Percentiles rank a stretch among this genome's conserved stretches.
Evolutionary conservation across 768 basidiomycete genomes (phyloP).

Genomic region (Lyophyllum atratum): DNA sequence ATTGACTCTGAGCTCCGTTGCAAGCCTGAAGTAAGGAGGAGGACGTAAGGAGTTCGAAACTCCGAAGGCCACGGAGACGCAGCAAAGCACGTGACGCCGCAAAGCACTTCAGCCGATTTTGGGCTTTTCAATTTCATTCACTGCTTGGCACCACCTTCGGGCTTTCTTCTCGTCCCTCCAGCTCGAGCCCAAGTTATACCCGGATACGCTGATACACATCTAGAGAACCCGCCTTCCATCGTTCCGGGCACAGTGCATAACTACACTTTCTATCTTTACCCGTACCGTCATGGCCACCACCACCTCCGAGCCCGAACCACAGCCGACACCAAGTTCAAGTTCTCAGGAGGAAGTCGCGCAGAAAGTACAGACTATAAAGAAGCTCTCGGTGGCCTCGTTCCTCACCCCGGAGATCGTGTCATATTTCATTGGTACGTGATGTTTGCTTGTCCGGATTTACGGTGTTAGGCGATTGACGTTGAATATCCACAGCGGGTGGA

Average conservation of each 20-base stretch:
- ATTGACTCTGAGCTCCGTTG: too few species aligned
- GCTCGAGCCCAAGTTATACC: conserved; percentile 11
- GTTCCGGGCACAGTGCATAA: conserved; percentile 16
- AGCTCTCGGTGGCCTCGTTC: conserved; percentile 17
- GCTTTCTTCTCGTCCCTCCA: background rate
- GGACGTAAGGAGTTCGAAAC: background rate
- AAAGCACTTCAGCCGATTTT: background rate
- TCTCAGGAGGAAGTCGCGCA: background rate
- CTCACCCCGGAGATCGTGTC: conserved; percentile 41
- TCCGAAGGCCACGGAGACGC: background rate
- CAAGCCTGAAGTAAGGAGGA: too few species aligned
- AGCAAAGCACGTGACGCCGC: background rate
- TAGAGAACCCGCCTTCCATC: conserved; percentile 7
- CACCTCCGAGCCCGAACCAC: conserved; percentile 5
- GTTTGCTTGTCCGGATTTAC: background rate
- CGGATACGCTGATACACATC: conserved; percentile 7
- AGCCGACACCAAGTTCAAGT: conserved; percentile 6
- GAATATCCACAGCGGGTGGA: conserved; percentile 44
- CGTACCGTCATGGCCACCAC: conserved; percentile 10
- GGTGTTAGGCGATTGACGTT: conserved; percentile 8
- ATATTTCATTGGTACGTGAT: conserved; percentile 43
- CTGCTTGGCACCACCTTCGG: background rate
- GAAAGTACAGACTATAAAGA: conserved; percentile 9
- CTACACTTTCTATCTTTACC: conserved; percentile 5
- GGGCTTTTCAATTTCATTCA: background rate